A percentile compares a stretch with the other conserved stretches of the same genome.
phyloP scores from a whole-genome alignment of 2,329 filamentous ascomycete genomes.

The Nemania sp. region DNA sequence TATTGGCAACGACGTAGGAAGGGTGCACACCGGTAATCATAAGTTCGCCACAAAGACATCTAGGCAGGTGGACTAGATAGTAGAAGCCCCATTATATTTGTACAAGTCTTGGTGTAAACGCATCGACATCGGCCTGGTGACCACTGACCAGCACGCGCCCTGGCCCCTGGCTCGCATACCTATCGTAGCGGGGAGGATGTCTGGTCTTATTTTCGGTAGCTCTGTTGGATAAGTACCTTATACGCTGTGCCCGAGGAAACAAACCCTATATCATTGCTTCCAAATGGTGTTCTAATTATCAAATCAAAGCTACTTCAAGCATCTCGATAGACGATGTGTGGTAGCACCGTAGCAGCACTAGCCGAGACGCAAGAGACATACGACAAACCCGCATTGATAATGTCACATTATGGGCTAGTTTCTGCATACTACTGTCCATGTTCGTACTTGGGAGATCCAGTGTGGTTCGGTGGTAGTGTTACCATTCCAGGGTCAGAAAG shows the following conservation, averaged over 20 bases:
- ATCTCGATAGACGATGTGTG: background rate
- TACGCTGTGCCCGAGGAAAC: background rate
- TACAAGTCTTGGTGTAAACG: background rate
- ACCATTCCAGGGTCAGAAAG: background rate
- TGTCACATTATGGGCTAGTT: background rate
- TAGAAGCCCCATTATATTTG: background rate
- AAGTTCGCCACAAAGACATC: background rate
- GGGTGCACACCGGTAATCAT: no score
- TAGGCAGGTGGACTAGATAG: background rate
- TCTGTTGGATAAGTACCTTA: background rate
- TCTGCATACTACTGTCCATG: background rate
- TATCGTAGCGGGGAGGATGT: no score
- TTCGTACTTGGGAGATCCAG: background rate
- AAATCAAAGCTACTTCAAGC: background rate
- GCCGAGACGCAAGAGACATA: constrained; percentile 5
- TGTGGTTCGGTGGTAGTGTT: background rate
- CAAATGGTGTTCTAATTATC: background rate
- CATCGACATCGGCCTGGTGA: background rate
- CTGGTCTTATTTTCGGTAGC: background rate
- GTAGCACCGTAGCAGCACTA: background rate
- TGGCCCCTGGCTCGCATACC: background rate
- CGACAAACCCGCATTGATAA: background rate
- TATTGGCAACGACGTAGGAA: background rate
- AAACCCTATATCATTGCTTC: background rate
- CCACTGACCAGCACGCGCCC: background rate